A percentile compares a stretch with the other conserved stretches of the same genome.
Conservation (phyloP, 805 yeast species). For the Candida nanaspora region DNA sequence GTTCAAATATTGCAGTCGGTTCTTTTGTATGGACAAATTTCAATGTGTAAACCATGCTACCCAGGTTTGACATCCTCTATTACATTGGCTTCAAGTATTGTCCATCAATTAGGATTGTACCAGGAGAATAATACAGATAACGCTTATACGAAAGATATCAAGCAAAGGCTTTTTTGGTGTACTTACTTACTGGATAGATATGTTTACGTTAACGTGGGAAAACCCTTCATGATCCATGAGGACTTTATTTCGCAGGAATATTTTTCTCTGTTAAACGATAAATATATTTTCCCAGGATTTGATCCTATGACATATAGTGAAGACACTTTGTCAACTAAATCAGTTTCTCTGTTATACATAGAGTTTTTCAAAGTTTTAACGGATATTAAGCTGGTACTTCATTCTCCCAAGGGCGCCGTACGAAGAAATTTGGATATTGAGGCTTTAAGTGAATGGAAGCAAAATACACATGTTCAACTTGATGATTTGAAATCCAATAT, state of each 20-base stretch:
- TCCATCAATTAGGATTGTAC: not conserved
- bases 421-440: not conserved
- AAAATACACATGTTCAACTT: not conserved
- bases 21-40: not conserved
- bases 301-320: not conserved
- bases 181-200: not conserved
- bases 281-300: not conserved
- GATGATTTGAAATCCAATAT: not conserved
- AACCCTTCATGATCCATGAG: not conserved
- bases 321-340: not conserved
- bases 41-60: not conserved
- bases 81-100: not conserved
- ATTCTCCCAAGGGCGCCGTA: not conserved
- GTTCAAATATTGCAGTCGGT: not conserved
- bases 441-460: not conserved
- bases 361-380: not conserved
- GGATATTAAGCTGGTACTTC: not conserved
- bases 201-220: not conserved
- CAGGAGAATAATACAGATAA: not conserved
- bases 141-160: not conserved
- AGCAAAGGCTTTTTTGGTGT: not conserved
- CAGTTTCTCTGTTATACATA: not conserved
- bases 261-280: not conserved
- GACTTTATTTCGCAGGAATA: not conserved
- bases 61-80: not conserved